Evolutionary conservation across 163 green algal genomes (phyloP), one percentile per base, ranked within the genome.

Genomic region (Scenedesmus sp.): DNA sequence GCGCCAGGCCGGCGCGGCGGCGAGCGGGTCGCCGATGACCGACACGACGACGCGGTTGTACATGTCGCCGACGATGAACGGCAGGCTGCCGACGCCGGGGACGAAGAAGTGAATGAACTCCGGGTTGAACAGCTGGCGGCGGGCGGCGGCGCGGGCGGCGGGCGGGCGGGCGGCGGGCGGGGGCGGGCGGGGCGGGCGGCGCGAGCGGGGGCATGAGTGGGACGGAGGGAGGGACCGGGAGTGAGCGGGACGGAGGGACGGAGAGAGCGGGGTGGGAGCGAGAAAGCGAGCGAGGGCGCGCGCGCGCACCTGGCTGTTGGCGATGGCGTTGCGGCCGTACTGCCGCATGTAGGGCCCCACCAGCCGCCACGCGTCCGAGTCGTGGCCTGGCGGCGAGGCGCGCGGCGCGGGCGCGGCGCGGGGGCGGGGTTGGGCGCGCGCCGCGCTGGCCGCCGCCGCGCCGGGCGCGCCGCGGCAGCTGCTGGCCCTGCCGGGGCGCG

Each of bases 91-190:
- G 13, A 77, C 44, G 20, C 75, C 75, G 0, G 75, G 75, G 11
- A 83, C 28, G 29, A 66, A 83, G 14, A 83, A 75, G 64, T 83
- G 75, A 0, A 56, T 63, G 75, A 77, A 83, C 56, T 83, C 75
- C 1, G 75, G 64, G 45, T 83, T 83, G 14, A 63, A 60, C 11
- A 83, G 45, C 26, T 63, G 60, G n/a, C n/a, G n/a, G n/a, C n/a
- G n/a, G n/a, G n/a, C n/a, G n/a, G n/a, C n/a, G n/a, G n/a, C n/a
- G n/a, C n/a, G n/a, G n/a, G n/a, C n/a, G n/a, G n/a, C n/a, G n/a
- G n/a, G n/a, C n/a, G n/a, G n/a, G n/a, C n/a, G n/a, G n/a, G n/a
- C n/a, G n/a, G n/a, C n/a, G n/a, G n/a, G n/a, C n/a, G n/a, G n/a
- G n/a, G n/a, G n/a, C n/a, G n/a, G n/a, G n/a, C n/a, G n/a, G n/a